Evolutionary conservation across 129 eudicot genomes (phyloP).

Genomic region (Smallanthus sonchifolius): DNA sequence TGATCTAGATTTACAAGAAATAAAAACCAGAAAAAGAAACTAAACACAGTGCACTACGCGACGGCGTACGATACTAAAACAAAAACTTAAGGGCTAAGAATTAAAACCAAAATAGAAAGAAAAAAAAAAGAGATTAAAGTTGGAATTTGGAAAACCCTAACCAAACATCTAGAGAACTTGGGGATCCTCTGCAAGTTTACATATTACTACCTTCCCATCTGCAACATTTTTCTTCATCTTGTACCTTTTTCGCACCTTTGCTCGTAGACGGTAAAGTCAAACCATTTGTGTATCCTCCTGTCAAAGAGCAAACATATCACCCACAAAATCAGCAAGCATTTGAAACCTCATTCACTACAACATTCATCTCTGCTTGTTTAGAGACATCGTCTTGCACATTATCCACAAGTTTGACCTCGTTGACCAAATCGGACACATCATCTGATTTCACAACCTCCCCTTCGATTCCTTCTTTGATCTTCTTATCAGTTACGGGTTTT

Average conservation of each 20-base stretch:
- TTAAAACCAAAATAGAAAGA: background rate
- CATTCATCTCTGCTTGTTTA: slow-evolving; percentile 21
- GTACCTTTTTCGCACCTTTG: background rate
- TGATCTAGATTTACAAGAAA: slow-evolving; percentile 21
- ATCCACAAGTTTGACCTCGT: slow-evolving; percentile 23
- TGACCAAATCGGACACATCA: slow-evolving; percentile 32
- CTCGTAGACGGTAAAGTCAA: background rate
- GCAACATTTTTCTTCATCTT: background rate
- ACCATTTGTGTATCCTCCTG: background rate
- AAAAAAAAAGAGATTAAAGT: background rate
- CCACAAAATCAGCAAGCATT: slow-evolving; percentile 39
- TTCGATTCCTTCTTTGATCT: slow-evolving; percentile 37
- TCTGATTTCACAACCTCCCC: slow-evolving; percentile 23
- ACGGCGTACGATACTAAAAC: background rate
- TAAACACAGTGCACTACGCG: background rate
- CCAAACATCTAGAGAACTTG: background rate
- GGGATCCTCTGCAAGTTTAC: slow-evolving; percentile 26
- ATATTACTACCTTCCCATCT: slow-evolving; percentile 2
- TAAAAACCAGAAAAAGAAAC: background rate
- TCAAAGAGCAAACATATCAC: background rate
- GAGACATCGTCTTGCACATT: slow-evolving; percentile 17
- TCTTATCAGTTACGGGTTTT: slow-evolving; percentile 30
- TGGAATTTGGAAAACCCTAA: slow-evolving; percentile 1
- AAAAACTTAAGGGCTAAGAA: background rate
- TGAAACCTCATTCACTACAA: slow-evolving; percentile 36